phyloP scores from a whole-genome alignment of 1,139 yeast genomes.

The Taphrina flavorubra region DNA sequence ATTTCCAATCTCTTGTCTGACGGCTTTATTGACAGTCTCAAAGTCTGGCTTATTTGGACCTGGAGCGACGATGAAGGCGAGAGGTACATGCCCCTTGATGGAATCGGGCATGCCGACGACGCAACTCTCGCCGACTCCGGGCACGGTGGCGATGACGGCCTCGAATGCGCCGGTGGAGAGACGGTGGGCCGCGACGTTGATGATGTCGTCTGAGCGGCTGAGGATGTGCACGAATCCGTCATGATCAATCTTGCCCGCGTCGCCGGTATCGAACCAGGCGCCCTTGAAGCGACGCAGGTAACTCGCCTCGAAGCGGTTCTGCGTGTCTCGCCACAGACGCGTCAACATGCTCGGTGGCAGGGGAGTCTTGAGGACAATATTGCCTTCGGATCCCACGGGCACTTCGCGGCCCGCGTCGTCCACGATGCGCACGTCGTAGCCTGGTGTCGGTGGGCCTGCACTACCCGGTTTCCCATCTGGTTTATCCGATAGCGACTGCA shows the following conservation, averaged over 20 bases:
- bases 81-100: constrained; percentile 34
- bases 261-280: constrained; percentile 39
- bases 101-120: constrained; percentile 41
- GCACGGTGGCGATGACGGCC: constrained; percentile 33
- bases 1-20: constrained; percentile 35
- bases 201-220: constrained; percentile 39
- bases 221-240: constrained; percentile 39
- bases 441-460: constrained; percentile 42
- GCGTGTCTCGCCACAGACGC: constrained; percentile 29
- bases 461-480: constrained; percentile 40
- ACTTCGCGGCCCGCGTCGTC: constrained; percentile 32
- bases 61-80: constrained; percentile 31
- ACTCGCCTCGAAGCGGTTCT: constrained; percentile 25
- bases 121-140: constrained; percentile 34
- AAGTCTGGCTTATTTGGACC: constrained; percentile 5
- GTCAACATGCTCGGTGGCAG: constrained; percentile 36
- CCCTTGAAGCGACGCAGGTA: constrained; percentile 34
- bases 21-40: constrained; percentile 14
- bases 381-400: constrained; percentile 22
- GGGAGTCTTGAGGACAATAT: constrained; percentile 37
- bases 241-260: constrained; percentile 33
- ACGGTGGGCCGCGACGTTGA: constrained; percentile 38
- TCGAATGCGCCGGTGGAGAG: constrained; percentile 36
- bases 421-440: constrained; percentile 35
- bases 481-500: constrained; percentile 31